phyloP scores from a whole-genome alignment of 306 rosid genomes.

The Sesbania bispinosa region DNA sequence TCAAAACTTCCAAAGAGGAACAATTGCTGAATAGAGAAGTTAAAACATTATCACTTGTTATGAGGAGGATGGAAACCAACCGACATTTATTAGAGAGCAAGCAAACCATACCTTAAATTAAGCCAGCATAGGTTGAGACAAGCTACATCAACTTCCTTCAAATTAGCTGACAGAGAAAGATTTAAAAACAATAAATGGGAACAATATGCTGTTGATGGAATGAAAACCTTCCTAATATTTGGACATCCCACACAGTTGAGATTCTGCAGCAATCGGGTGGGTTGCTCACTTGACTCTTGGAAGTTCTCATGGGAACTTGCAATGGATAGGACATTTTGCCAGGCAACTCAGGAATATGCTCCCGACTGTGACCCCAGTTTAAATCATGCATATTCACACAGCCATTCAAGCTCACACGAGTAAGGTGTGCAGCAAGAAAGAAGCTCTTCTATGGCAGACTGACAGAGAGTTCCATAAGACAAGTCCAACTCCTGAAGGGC shows the following conservation, averaged over 20 bases:
- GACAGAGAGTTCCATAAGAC: conserved; percentile 91
- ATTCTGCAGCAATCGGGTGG: conserved; percentile 74
- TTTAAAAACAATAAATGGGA: conserved; percentile 59
- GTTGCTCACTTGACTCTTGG: conserved; percentile 48
- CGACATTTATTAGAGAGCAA: not conserved
- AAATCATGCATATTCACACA: conserved; percentile 96
- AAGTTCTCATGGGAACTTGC: conserved; percentile 33
- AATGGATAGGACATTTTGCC: conserved; percentile 29
- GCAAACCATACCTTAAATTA: conserved; percentile 65
- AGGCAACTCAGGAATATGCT: conserved; percentile 37
- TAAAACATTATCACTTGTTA: conserved; percentile 17
- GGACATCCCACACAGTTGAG: conserved; percentile 93
- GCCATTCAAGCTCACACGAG: conserved; percentile 96
- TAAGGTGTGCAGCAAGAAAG: conserved; percentile 88
- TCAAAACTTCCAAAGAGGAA: conserved; percentile 75
- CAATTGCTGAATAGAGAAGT: conserved; percentile 63
- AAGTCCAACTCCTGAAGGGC: conserved; percentile 91
- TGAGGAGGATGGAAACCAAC: conserved; percentile 11
- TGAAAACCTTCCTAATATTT: conserved; percentile 83
- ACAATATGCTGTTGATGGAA: conserved; percentile 82
- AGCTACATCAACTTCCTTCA: conserved; percentile 89
- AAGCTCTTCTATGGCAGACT: conserved; percentile 95
- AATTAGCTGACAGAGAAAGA: conserved; percentile 75
- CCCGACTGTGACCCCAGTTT: conserved; percentile 66
- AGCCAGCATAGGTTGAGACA: conserved; percentile 88